Conservation (phyloP, 768 basidiomycete species). For the Tylopilus cervinicoccineus region DNA sequence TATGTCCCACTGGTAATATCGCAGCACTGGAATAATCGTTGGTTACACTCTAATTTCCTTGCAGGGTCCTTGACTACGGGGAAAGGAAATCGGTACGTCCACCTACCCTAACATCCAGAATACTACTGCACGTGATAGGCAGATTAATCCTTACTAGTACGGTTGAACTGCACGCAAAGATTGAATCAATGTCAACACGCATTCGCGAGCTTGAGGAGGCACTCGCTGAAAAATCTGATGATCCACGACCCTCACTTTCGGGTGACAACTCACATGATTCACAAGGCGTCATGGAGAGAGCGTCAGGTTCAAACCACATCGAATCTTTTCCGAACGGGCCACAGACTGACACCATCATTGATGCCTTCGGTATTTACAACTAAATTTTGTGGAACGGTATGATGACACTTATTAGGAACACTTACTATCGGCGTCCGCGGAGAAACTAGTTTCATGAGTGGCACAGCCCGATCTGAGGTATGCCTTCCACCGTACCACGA, state of each 20-base stretch:
- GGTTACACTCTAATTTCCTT: neutral
- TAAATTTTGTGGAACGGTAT: neutral
- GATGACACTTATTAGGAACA: slow-evolving; percentile 40
- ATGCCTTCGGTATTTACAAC: slow-evolving; percentile 42
- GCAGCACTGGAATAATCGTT: slow-evolving; percentile 3
- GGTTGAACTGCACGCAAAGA: slow-evolving; percentile 64
- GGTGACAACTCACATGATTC: slow-evolving; percentile 24
- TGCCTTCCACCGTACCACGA: slow-evolving; percentile 11
- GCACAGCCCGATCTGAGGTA: slow-evolving; percentile 68
- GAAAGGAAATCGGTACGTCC: slow-evolving; percentile 51
- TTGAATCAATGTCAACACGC: slow-evolving; percentile 51
- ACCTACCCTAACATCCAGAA: neutral
- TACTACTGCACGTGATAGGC: neutral
- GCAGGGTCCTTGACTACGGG: slow-evolving; percentile 53
- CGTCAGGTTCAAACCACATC: slow-evolving; percentile 10
- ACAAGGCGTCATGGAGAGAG: slow-evolving; percentile 22
- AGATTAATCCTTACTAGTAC: slow-evolving; percentile 65
- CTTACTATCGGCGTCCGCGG: slow-evolving; percentile 53
- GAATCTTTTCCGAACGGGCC: slow-evolving; percentile 8
- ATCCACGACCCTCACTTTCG: slow-evolving; percentile 47
- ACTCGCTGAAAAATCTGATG: slow-evolving; percentile 44
- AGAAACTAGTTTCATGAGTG: slow-evolving; percentile 55
- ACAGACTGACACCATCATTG: slow-evolving; percentile 44
- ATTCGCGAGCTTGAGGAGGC: slow-evolving; percentile 61
- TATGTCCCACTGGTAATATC: slow-evolving; percentile 68